Evolutionary conservation across 345 rosid genomes (phyloP).

Genomic region (Pistacia atlantica): DNA sequence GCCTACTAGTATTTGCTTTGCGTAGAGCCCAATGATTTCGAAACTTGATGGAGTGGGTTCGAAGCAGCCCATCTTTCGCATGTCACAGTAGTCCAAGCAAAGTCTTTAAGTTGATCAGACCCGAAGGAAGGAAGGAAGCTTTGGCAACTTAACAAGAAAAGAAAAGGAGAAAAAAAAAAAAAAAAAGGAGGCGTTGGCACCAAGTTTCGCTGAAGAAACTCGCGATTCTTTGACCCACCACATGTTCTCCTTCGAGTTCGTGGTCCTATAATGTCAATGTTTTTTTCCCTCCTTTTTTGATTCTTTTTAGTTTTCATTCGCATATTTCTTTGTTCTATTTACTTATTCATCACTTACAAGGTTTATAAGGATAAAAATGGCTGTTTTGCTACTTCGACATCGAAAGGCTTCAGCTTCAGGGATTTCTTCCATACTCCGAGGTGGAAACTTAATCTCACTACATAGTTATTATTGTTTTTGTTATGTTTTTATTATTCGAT

Average conservation of each 20-base stretch:
- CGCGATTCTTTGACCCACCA: conserved; percentile 22
- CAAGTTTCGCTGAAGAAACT: conserved; percentile 11
- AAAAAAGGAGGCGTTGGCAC: not conserved
- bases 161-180: no score
- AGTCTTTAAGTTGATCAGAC: no score
- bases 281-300: not conserved
- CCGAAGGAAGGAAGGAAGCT: not conserved
- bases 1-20: no score
- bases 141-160: no score
- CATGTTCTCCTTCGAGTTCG: conserved; percentile 24
- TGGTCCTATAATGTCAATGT: not conserved
- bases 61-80: no score
- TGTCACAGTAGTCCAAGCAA: no score
- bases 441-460: conserved; percentile 31
- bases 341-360: not conserved
- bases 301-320: not conserved
- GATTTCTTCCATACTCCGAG: conserved; percentile 50
- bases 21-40: no score
- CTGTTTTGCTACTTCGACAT: conserved; percentile 47
- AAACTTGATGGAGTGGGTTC: no score
- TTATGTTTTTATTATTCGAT: not conserved
- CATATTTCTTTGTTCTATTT: not conserved
- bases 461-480: not conserved
- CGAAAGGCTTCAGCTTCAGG: conserved; percentile 60
- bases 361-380: conserved; percentile 28